A percentile compares a stretch with the other conserved stretches of the same genome.
Evolutionary conservation across 352 stramenopile species (phyloP).

Genomic region (Phytophthora pluvialis): DNA sequence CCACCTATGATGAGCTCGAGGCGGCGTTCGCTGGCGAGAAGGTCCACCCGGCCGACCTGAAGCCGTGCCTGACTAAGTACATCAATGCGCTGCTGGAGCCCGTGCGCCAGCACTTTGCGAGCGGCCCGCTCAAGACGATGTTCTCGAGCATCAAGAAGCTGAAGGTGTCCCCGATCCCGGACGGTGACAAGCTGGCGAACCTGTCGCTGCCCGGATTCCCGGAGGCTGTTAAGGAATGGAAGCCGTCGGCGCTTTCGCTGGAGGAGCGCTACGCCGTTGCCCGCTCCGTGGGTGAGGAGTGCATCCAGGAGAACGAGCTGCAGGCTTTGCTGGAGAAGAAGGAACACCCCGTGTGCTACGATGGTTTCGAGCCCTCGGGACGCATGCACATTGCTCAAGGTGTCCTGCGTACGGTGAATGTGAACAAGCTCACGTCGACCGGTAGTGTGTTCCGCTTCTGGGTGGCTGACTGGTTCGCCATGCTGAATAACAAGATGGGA

Average conservation of each 20-base stretch:
- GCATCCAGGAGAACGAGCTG: constrained; percentile 93
- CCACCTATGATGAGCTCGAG: constrained; percentile 90
- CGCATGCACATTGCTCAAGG: constrained; percentile 99
- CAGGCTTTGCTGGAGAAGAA: constrained; percentile 88
- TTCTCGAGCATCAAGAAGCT: constrained; percentile 94
- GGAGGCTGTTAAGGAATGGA: constrained; percentile 69
- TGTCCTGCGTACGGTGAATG: constrained; percentile 97
- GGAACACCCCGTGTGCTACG: constrained; percentile 93
- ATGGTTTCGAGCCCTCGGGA: constrained; percentile 98
- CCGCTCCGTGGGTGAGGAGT: constrained; percentile 92
- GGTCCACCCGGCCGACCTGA: constrained; percentile 97
- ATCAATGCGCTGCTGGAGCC: constrained; percentile 96
- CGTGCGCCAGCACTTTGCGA: constrained; percentile 96
- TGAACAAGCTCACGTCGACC: constrained; percentile 92
- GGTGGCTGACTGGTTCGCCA: constrained; percentile 99
- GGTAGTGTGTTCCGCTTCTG: constrained; percentile 99
- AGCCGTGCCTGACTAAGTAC: constrained; percentile 92
- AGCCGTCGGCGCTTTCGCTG: constrained; percentile 76
- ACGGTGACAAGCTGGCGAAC: constrained; percentile 79
- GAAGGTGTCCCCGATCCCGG: constrained; percentile 66
- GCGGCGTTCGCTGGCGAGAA: constrained; percentile 91
- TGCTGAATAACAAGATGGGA: constrained; percentile 99
- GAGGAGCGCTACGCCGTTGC: constrained; percentile 84
- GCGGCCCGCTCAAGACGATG: constrained; percentile 95
- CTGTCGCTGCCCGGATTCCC: constrained; percentile 69